These are phyloP conservation scores for Plasmodium coatneyi DNA, from an alignment of 169 alveolate genomes.

Conservation along the genomic window DNA sequence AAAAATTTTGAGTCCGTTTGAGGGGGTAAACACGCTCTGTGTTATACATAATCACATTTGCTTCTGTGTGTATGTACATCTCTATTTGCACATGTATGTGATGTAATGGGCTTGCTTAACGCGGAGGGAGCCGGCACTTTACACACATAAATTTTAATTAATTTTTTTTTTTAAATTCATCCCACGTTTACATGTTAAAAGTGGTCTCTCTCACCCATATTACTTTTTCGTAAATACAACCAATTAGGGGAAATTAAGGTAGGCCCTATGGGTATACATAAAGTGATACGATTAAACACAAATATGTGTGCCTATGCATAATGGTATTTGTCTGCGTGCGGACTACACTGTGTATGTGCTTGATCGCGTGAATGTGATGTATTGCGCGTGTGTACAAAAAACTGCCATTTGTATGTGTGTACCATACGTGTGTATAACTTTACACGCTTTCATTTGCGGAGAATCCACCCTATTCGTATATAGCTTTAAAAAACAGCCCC, in stretches of 20 bases:
- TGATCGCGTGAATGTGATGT: neutral
- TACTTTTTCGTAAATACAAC: neutral
- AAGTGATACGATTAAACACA: neutral
- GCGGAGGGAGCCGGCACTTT: neutral
- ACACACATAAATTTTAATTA: neutral
- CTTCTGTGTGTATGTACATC: neutral
- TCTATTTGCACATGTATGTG: neutral
- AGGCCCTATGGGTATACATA: neutral
- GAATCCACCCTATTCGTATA: neutral
- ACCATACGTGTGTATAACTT: neutral
- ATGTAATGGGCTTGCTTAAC: neutral
- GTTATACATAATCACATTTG: neutral
- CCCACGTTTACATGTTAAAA: neutral
- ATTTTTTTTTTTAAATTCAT: neutral
- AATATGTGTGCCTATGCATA: neutral
- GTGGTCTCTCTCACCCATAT: neutral
- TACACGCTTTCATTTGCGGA: neutral
- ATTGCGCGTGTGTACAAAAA: neutral
- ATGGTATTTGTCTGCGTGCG: neutral
- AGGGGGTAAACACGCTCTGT: neutral
- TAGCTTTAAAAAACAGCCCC: conserved; percentile 2
- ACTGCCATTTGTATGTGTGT: neutral
- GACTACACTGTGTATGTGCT: neutral
- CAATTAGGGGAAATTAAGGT: neutral
- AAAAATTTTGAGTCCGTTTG: neutral